Evolutionary conservation across 352 stramenopile species (phyloP), one percentile per base, ranked within the genome.

Genomic region (Pythium biforme): DNA sequence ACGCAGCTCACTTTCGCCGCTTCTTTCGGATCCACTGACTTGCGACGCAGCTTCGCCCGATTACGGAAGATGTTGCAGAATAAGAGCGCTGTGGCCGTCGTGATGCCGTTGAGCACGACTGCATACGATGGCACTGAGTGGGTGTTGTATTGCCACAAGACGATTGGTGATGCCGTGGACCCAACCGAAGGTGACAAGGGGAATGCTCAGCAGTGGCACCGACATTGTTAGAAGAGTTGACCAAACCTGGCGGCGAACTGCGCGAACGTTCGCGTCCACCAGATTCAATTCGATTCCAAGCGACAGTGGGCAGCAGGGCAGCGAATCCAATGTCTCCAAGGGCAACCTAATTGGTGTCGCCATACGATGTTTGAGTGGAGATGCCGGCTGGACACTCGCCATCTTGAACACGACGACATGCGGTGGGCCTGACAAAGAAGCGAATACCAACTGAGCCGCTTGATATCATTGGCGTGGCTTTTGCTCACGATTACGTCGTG

Each of bases 71-170:
- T 22, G 23, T 55, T 63, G 15, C 56, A 33, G 31, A 46, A 37
- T 0, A 55, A 40, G 19, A 63, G 25, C 14, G 56, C 56, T 22
- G 54, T 5, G 10, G 50, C 10, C 4, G 56, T 55, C 10, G 45
- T 55, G 22, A 63, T 43, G 19, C 56, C 56, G 25, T 55, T 63
- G 9, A 50, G 23, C 22, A 49, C n/a, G 9, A 63, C 43, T 3
- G 46, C 46, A n/a, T 14, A 55, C 7, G 56, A 29, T 17, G 46
- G 14, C 17, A 55, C 7, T 17, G 55, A 12, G 34, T 63, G 46
- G 8, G 43, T 45, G n/a, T 40, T 40, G 46, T 55, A 40, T 33
- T 23, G 26, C 40, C 31, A 53, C n/a, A 61, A n/a, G 11, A 53
- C 33, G 41, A 33, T 52, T 53, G 3, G 37, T 19, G n/a, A 61